phyloP scores from a whole-genome alignment of 1,284 basidiomycete species.

The Heterobasidion annosum region DNA sequence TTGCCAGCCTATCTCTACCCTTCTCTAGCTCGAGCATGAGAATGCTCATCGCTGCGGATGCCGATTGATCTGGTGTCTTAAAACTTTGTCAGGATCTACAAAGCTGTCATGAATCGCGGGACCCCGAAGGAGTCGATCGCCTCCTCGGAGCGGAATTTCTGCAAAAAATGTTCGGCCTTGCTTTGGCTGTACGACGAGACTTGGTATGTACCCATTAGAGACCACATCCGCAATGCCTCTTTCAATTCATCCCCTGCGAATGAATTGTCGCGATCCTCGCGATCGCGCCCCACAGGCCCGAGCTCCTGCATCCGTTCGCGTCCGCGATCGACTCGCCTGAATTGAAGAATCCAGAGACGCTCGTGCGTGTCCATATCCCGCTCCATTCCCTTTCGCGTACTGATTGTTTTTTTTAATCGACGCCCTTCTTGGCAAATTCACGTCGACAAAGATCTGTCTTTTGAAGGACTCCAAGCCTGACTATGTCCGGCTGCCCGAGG shows the following conservation, averaged over 20 bases:
- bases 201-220: constrained; percentile 28
- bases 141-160: constrained; percentile 48
- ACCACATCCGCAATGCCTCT: neutral
- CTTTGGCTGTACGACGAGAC: constrained; percentile 46
- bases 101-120: constrained; percentile 43
- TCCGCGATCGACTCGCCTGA: constrained; percentile 48
- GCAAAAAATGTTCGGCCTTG: constrained; percentile 50
- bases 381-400: no score
- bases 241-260: neutral
- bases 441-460: constrained; percentile 29
- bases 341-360: constrained; percentile 32
- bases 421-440: no score
- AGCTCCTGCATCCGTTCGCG: constrained; percentile 52
- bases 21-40: neutral
- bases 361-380: constrained; percentile 27
- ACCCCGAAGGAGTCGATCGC: constrained; percentile 35
- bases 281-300: constrained; percentile 31
- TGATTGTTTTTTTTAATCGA: no score
- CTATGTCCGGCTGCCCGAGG: constrained; percentile 53
- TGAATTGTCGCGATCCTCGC: neutral
- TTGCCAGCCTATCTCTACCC: neutral
- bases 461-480: constrained; percentile 40
- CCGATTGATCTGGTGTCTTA: no score
- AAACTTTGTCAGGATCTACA: constrained; percentile 34
- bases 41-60: no score